phyloP scores from a whole-genome alignment of 106 monocot genomes.

The Alisma plantagoaquatica region DNA sequence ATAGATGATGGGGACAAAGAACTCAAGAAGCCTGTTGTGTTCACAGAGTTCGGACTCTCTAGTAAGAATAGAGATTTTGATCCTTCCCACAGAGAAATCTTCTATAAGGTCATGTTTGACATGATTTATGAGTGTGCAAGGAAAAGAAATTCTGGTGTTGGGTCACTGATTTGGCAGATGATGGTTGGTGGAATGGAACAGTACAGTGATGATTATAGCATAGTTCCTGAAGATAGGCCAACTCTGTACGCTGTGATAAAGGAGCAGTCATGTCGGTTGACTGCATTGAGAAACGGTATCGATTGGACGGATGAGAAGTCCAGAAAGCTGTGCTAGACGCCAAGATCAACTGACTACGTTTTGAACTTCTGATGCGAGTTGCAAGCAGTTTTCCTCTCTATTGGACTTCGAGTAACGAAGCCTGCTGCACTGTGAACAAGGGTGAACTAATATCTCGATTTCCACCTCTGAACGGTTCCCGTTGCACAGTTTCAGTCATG shows the following conservation, averaged over 20 bases:
- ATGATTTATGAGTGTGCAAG: conserved; percentile 41
- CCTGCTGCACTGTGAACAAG: too few species aligned
- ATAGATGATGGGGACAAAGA: conserved; percentile 75
- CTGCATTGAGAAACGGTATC: conserved; percentile 14
- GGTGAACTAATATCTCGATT: too few species aligned
- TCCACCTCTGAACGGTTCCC: too few species aligned
- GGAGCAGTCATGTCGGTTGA: conserved; percentile 68
- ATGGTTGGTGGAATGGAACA: conserved; percentile 58
- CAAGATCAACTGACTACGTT: too few species aligned
- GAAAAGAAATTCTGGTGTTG: conserved; percentile 40
- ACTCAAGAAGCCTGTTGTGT: conserved; percentile 60
- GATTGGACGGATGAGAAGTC: conserved; percentile 3
- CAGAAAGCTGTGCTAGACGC: conserved; percentile 2
- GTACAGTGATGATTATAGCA: conserved; percentile 54
- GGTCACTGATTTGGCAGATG: conserved; percentile 82
- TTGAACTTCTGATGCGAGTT: too few species aligned
- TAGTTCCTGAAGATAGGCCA: conserved; percentile 45
- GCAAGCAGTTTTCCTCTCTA: too few species aligned
- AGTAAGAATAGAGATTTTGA: conserved; percentile 37
- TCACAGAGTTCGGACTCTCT: conserved; percentile 81
- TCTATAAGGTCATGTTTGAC: conserved; percentile 55
- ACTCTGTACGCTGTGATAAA: conserved; percentile 49
- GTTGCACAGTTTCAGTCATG: too few species aligned
- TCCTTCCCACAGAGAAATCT: conserved; percentile 31
- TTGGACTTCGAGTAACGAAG: too few species aligned